Base-by-base conservation (phyloP, 2,329 filamentous ascomycete genomes). In the Cladobotryum mycophilum region DNA sequence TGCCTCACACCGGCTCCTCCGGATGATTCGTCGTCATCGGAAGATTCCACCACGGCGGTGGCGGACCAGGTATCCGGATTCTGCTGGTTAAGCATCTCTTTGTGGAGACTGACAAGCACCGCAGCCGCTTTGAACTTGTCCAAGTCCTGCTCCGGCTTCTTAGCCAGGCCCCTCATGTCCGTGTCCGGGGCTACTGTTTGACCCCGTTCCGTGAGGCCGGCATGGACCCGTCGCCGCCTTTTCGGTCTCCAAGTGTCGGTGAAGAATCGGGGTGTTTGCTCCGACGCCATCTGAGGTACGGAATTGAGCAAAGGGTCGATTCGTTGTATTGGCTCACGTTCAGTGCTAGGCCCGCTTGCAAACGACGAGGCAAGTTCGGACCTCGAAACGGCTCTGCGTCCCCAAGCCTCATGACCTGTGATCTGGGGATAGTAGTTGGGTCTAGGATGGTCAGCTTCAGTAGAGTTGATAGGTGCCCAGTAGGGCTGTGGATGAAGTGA, bases 401-500 rank as follows among this genome's bases (percentile, higher is more conserved):
- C 47, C 6, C 22, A 41, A 11, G 14, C 33, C 7, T 49, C 47
- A 35, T 36, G 45, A 12, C 18, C 35, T 9, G 33, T 45, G 14
- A 15, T 45, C 6, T 18, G 41, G 11, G 51, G 33, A 11, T 18
- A 38, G 37, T 18, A 38, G 37, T 6, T 9, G 30, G 42, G 41
- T 15, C 45, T 38, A 5, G 48, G 34, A 14, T 38, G 43, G 12
- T 34, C 22, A 3, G n/a, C 4, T 5, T 15, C 1, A 1, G 47
- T 18, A n/a, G 14, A 30, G 20, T 47, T 30, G 12, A 38, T 33
- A 20, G 49, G 49, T 13, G 9, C 47, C 25, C 37, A 41, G 8
- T 20, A 5, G 12, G 43, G 17, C 11, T 40, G 48, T 20, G 79
- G 22, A 11, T 40, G 48, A 3, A 14, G 20, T 11, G 41, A 42